Conservation (phyloP, 2,329 filamentous ascomycete species). For the Thielaviopsis cerberus region DNA sequence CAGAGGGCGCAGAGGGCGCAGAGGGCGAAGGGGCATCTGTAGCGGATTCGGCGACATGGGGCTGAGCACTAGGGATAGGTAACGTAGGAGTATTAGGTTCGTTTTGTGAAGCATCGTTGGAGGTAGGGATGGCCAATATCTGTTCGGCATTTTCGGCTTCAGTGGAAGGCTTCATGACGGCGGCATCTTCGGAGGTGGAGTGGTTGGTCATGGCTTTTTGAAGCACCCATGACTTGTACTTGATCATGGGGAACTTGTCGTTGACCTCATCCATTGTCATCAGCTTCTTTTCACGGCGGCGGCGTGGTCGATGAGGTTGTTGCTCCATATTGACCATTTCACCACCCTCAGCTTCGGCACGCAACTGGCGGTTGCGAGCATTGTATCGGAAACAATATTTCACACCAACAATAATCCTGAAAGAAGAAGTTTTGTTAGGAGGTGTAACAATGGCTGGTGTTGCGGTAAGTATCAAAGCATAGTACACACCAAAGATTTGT, state of each 20-base stretch:
- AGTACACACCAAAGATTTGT: conserved; percentile 81
- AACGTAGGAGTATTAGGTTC: conserved; percentile 12
- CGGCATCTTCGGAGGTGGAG: conserved; percentile 13
- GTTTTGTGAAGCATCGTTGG: too few relatives aligned
- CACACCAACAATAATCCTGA: conserved; percentile 95
- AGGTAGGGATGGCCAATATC: neutral
- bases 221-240: conserved; percentile 86
- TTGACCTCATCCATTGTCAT: conserved; percentile 99
- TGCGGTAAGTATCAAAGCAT: neutral
- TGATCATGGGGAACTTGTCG: conserved; percentile 82
- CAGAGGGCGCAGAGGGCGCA: too few relatives aligned
- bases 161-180: conserved; percentile 9
- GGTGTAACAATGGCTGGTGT: conserved; percentile 3
- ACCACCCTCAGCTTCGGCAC: conserved; percentile 55
- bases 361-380: conserved; percentile 67
- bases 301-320: conserved; percentile 62
- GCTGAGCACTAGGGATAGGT: neutral
- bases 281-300: conserved; percentile 87
- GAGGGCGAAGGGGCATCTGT: neutral
- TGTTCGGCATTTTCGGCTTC: neutral
- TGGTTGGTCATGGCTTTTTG: conserved; percentile 19
- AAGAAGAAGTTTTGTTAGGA: conserved; percentile 13
- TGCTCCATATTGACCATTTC: conserved; percentile 69
- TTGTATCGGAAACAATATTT: conserved; percentile 99
- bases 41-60: neutral